A percentile compares a stretch with the other conserved stretches of the same genome.
Evolutionary conservation across 495 filamentous ascomycete species (phyloP).

Genomic region (Haplographium delicatum): DNA sequence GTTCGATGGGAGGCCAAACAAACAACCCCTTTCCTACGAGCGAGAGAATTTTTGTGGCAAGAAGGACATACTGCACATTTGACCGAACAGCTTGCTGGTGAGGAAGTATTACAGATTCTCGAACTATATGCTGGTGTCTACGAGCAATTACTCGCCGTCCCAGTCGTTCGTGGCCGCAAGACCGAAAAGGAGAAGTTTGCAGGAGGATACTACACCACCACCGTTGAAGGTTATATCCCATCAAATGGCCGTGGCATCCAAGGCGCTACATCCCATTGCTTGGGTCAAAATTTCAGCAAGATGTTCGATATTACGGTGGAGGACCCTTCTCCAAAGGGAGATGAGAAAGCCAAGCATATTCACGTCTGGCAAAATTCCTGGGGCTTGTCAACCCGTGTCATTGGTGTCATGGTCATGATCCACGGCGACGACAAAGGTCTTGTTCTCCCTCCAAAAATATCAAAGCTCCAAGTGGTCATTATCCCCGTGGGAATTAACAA

Average conservation of each 20-base stretch:
- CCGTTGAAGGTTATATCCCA: conserved; percentile 91
- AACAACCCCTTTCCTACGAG: conserved; percentile 88
- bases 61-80: conserved; percentile 96
- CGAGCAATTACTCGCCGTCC: conserved; percentile 87
- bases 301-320: conserved; percentile 99
- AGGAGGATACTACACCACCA: conserved; percentile 91
- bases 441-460: conserved; percentile 84
- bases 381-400: conserved; percentile 91
- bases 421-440: conserved; percentile 93
- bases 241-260: conserved; percentile 94
- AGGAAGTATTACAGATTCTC: conserved; percentile 89
- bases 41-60: conserved; percentile 96
- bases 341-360: conserved; percentile 62
- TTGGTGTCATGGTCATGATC: conserved; percentile 97
- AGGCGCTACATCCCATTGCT: conserved; percentile 86
- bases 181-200: conserved; percentile 96
- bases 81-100: conserved; percentile 65
- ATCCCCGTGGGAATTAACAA: conserved; percentile 93
- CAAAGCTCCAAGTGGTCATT: conserved; percentile 77
- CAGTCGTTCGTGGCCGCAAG: conserved; percentile 86
- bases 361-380: conserved; percentile 98
- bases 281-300: conserved; percentile 95
- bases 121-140: conserved; percentile 88
- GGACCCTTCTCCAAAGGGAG: conserved; percentile 73
- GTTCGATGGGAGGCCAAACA: conserved; percentile 99